Conservation (phyloP, 1,284 basidiomycete genomes). For the Tilletia horrida region DNA sequence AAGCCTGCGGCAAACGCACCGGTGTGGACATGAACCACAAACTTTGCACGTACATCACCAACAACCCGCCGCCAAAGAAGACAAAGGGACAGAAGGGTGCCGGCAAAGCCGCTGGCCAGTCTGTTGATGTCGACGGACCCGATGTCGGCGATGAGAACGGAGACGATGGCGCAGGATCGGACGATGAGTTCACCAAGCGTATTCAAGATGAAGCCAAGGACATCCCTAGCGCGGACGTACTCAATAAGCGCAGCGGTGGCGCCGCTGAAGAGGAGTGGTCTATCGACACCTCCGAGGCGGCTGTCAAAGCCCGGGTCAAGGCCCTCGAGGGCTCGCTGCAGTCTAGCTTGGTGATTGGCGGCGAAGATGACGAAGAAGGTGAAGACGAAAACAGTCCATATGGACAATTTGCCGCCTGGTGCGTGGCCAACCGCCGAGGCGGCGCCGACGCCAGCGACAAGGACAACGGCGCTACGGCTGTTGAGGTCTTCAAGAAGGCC, state of each 20-base stretch:
- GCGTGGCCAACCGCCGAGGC: conserved; percentile 70
- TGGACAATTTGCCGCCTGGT: conserved; percentile 77
- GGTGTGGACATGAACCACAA: conserved; percentile 96
- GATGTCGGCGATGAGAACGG: conserved; percentile 29
- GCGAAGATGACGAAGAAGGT: conserved; percentile 71
- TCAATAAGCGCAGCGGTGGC: conserved; percentile 56
- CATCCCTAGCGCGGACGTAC: conserved; percentile 58
- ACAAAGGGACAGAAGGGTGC: conserved; percentile 53
- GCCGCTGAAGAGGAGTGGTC: conserved; percentile 75
- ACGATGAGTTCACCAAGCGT: conserved; percentile 59
- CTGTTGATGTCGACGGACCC: conserved; percentile 60
- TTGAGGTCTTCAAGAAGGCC: conserved; percentile 80
- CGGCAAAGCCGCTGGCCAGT: conserved; percentile 64
- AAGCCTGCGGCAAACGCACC: conserved; percentile 91
- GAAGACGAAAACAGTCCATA: conserved; percentile 69
- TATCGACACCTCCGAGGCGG: conserved; percentile 84
- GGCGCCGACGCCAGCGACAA: conserved; percentile 37
- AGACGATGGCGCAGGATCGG: conserved; percentile 53
- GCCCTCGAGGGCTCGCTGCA: conserved; percentile 68
- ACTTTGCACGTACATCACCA: conserved; percentile 89
- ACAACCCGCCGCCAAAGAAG: conserved; percentile 82
- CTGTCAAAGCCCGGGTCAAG: conserved; percentile 79
- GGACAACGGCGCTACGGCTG: conserved; percentile 56
- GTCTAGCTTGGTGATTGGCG: conserved; percentile 62
- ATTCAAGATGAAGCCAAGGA: conserved; percentile 59